A percentile compares a stretch with the other conserved stretches of the same genome.
phyloP scores from a whole-genome alignment of 768 basidiomycete species.

The Pisolithus tinctorius region DNA sequence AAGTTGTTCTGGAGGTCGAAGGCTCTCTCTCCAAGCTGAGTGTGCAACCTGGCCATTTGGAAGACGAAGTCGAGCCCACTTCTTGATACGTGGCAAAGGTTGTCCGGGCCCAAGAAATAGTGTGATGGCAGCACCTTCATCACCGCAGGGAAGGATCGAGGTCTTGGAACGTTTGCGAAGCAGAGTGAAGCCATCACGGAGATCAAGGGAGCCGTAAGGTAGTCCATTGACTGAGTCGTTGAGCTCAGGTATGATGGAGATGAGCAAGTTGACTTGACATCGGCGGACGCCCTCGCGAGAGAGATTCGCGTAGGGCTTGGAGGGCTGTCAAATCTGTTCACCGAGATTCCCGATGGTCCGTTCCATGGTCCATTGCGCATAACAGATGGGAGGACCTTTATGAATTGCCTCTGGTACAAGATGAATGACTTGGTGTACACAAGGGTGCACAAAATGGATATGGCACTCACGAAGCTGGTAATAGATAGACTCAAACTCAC shows the following conservation, averaged over 20 bases:
- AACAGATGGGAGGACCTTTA: no score
- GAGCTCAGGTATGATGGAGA: conserved; percentile 5
- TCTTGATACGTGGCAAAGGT: background rate
- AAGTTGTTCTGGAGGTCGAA: no score
- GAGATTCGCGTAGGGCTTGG: conserved; percentile 12
- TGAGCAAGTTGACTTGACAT: conserved; percentile 12
- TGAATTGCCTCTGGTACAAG: no score
- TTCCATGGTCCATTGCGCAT: conserved; percentile 26
- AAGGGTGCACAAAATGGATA: no score
- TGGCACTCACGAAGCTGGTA: no score
- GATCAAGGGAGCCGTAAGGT: background rate
- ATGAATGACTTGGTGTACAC: no score
- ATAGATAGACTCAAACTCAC: no score
- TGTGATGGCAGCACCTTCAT: background rate
- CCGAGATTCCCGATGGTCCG: conserved; percentile 17
- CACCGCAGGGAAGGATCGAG: background rate
- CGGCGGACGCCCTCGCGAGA: conserved; percentile 14
- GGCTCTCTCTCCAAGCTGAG: no score
- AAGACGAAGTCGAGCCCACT: no score
- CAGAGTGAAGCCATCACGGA: background rate
- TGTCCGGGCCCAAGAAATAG: background rate
- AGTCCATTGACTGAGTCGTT: background rate
- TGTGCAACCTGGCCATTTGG: no score
- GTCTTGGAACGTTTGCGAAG: no score
- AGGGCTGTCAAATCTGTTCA: no score